A percentile compares a stretch with the other conserved stretches of the same genome.
phyloP scores from a whole-genome alignment of 2,329 filamentous ascomycete species.

The Pezizomycotina sp. region DNA sequence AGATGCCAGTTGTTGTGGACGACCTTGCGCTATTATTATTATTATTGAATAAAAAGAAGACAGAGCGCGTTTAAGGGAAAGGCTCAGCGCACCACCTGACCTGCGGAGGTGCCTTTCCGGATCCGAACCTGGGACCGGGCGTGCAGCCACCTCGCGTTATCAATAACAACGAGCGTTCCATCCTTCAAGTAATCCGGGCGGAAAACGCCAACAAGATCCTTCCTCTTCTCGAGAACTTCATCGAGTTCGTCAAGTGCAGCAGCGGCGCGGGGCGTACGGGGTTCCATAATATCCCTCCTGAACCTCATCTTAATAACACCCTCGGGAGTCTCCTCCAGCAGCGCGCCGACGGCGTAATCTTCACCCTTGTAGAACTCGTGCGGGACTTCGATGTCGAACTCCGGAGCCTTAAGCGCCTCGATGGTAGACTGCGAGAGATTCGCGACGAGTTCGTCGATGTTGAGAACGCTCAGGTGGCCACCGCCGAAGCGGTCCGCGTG shows the following conservation, averaged over 20 bases:
- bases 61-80: constrained; percentile 5
- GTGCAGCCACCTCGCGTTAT: constrained; percentile 30
- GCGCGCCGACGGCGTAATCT: constrained; percentile 21
- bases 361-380: constrained; percentile 27
- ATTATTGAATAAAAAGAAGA: background rate
- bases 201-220: too few relatives aligned
- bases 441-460: constrained; percentile 19
- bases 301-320: constrained; percentile 23
- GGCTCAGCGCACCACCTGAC: constrained; percentile 28
- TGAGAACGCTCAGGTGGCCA: constrained; percentile 23
- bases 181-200: constrained; percentile 23
- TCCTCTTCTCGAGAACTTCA: constrained; percentile 20
- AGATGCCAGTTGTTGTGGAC: too few relatives aligned
- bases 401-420: constrained; percentile 16
- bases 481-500: constrained; percentile 23
- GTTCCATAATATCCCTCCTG: constrained; percentile 27
- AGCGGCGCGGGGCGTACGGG: constrained; percentile 23
- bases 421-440: constrained; percentile 14
- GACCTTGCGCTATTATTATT: too few relatives aligned
- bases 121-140: constrained; percentile 28
- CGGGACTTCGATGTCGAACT: constrained; percentile 25
- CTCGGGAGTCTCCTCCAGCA: constrained; percentile 19
- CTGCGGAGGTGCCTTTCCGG: constrained; percentile 28
- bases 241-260: constrained; percentile 27
- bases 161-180: constrained; percentile 28